Base-by-base conservation (phyloP, 176 grass and related monocot species). In the Zea luxurians region DNA sequence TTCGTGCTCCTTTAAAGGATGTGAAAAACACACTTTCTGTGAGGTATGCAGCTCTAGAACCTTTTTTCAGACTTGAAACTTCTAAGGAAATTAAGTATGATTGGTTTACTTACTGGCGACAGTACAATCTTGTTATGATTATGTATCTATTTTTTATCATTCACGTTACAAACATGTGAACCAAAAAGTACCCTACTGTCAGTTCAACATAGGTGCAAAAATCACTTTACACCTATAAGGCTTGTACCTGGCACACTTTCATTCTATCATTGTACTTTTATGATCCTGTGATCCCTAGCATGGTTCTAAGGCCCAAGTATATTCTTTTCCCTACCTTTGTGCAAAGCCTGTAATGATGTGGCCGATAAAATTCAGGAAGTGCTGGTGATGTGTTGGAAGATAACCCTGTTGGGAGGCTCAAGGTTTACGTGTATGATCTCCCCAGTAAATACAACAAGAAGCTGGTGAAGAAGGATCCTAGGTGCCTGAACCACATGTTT, bases 401-500 rank as follows among this genome's bases (percentile, higher is more conserved):
- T 61, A 80, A 97, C n/a, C 91, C 94, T 66, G 84, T 93, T 79
- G 94, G 94, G 75, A 85, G 80, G 66, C 84, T 97, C 42, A 97
- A 93, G 78, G 94, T 97, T 40, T 97, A 78, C 63, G 85, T 97
- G 17, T 93, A 97, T 74, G 87, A 93, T 20, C 77, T 97, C 47
- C 91, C 94, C 1, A 81, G 86, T 71, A 97, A 97, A 59, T 97
- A 97, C 89, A 93, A 97, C 79, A 93, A 87, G 60, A 93, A 91
- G 62, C 74, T 86, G 69, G 48, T 93, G 55, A 84, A 93, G 71
- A 97, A 93, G 47, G 94, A 97, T 41, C 86, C 91, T 44, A 77
- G 94, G 68, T 97, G 94, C 79, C 77, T 97, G 48, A 97, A 83
- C 67, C 94, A 97, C 52, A 97, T 97, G 94, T 97, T 97, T 13